Evolutionary conservation across 139 green algal genomes (phyloP), one percentile per base, ranked within the genome.

Genomic region (Astrephomene gubernaculifera): DNA sequence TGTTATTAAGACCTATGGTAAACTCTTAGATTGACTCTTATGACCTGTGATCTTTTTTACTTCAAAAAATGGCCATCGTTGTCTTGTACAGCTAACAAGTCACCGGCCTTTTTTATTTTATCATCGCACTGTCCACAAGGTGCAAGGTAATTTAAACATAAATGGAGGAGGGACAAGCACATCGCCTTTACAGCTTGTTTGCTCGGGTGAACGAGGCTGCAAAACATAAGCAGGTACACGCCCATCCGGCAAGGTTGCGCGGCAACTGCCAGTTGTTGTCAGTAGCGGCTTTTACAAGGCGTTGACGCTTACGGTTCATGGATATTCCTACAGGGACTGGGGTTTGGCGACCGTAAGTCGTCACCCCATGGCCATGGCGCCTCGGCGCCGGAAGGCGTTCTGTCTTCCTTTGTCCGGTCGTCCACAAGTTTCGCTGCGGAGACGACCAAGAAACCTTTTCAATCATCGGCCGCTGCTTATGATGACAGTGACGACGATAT

Each of bases 151-250:
- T n/a, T n/a, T n/a, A n/a, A n/a, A n/a, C n/a, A n/a, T n/a, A n/a
- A n/a, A 88, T 88, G 84, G 84, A 88, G 31, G 75, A 85, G 43
- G 71, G 79, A 1, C 35, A 70, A 22, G 79, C 78, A 7, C 45
- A 89, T n/a, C 36, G 38, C 4, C 70, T 89, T 43, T 80, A 89
- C 43, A 68, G 29, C 8, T 33, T 82, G 2, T 89, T 89, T 31
- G 5, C 68, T 4, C 49, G 60, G n/a, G 41, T 53, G 10, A 71
- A 88, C 57, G 74, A 83, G 2, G 65, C 52, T 17, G 84, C 84
- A 36, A 85, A 63, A 52, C 31, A 43, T 1, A 88, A 88, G 64
- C 63, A 88, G 80, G 80, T 68, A 21, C n/a, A n/a, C n/a, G n/a
- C n/a, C n/a, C n/a, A n/a, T n/a, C n/a, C n/a, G n/a, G n/a, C n/a